phyloP scores from a whole-genome alignment of 2,329 filamentous ascomycete genomes.

The Alternaria arbusti region DNA sequence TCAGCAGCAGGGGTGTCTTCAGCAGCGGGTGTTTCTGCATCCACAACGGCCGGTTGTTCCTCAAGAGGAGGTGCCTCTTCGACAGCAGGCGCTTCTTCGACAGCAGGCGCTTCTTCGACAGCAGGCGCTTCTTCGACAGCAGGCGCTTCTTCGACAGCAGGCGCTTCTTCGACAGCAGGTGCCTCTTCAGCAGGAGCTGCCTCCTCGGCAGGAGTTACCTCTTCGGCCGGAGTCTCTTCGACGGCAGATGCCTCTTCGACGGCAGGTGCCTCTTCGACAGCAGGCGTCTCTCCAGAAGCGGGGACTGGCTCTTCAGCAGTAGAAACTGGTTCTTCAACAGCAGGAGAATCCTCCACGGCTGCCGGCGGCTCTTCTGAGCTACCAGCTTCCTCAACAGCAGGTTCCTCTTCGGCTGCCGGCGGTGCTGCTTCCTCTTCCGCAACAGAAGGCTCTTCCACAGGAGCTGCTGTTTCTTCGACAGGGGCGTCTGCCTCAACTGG shows the following conservation, averaged over 20 bases:
- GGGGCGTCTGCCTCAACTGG: neutral
- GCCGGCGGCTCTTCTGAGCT: neutral
- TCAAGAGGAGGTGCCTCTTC: neutral
- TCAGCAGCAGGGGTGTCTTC: neutral
- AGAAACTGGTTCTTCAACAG: neutral
- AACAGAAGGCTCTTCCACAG: neutral
- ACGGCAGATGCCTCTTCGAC: neutral
- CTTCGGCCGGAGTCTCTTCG: slow-evolving; percentile 3
- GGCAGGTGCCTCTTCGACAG: neutral
- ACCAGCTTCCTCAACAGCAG: neutral
- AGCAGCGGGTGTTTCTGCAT: neutral
- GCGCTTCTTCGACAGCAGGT: neutral
- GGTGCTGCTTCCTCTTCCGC: neutral
- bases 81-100: neutral
- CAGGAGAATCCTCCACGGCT: neutral
- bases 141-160: neutral
- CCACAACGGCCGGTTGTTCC: too few relatives aligned
- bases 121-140: neutral
- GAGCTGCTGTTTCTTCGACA: neutral
- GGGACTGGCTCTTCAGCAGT: neutral
- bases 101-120: neutral
- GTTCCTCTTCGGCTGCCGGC: neutral
- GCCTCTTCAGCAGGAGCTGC: neutral
- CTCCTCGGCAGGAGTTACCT: neutral
- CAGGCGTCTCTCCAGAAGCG: neutral